Evolutionary conservation across 768 basidiomycete species (phyloP), one percentile per base, ranked within the genome.

Genomic region (Agrocybe chaxingu): DNA sequence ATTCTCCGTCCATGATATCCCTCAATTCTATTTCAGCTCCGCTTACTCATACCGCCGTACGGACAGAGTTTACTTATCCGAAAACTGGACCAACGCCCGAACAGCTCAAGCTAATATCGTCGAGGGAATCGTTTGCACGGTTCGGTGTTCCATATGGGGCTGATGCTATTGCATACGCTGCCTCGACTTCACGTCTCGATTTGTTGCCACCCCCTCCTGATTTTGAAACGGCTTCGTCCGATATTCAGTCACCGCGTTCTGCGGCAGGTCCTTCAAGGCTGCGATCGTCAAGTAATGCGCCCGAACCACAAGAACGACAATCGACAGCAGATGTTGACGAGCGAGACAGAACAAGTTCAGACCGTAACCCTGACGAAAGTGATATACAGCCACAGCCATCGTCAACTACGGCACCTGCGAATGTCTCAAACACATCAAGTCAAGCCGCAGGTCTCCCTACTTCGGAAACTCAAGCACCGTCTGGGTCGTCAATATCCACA

Each of bases 121-220:
- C 80, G 1, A 67, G 84, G 40, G 86, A 89, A 57, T 73, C 75
- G 3, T 73, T 91, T 51, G 80, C 77, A 34, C 73, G 78, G 51
- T 92, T 90, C 57, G 87, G 86, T 1, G 70, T 86, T 48, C 90
- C 90, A 16, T 92, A 88, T 57, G 89, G 89, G 0, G 66, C 78
- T 8, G 89, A 85, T 59, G 89, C 88, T 3, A 72, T 86, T 29
- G 83, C 84, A 31, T 87, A 73, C 59, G 80, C 79, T 7, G 73
- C 77, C 31, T 78, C 79, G 10, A 57, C 73, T 18, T 80, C 77
- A 36, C 68, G 74, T 42, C 67, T 69, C 30, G 66, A 71, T 34
- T 59, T 78, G 58, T 19, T 45, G 29, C 63, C 66, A 3, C 80
- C 79, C 1, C 83, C 79, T 0, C 84, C 83, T 11, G 80, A 74